Evolutionary conservation across 2,329 filamentous ascomycete genomes (phyloP).

Genomic region (Diplocarpon mali): DNA sequence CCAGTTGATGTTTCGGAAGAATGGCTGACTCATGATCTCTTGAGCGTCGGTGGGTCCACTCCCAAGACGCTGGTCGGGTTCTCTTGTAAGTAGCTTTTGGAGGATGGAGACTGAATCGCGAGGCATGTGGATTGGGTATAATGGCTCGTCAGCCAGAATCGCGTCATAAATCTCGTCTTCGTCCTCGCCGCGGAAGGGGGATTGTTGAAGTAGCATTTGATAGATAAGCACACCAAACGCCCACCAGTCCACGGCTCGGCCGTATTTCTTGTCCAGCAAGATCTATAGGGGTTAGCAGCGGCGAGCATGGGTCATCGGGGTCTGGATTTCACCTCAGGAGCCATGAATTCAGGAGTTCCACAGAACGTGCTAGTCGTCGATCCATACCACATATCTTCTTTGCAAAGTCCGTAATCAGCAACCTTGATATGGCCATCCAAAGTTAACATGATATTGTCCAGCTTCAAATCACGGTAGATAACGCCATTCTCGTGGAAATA

Average conservation of each 20-base stretch:
- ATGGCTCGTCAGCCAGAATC: slow-evolving; percentile 90
- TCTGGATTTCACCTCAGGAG: slow-evolving; percentile 63
- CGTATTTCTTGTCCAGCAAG: slow-evolving; percentile 95
- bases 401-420: slow-evolving; percentile 96
- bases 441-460: slow-evolving; percentile 84
- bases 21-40: slow-evolving; percentile 97
- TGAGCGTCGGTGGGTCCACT: slow-evolving; percentile 94
- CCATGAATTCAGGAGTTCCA: slow-evolving; percentile 99
- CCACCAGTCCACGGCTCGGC: slow-evolving; percentile 97
- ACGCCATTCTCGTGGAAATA: slow-evolving; percentile 99
- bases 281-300: slow-evolving; percentile 47
- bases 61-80: slow-evolving; percentile 85
- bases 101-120: slow-evolving; percentile 94
- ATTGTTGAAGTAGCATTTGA: slow-evolving; percentile 98
- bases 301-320: slow-evolving; percentile 1
- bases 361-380: slow-evolving; percentile 97
- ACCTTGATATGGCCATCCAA: slow-evolving; percentile 98
- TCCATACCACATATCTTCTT: slow-evolving; percentile 99
- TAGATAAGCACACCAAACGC: slow-evolving; percentile 98
- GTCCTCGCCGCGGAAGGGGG: slow-evolving; percentile 95
- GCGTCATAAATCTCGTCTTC: slow-evolving; percentile 99
- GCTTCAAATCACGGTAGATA: slow-evolving; percentile 78
- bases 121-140: slow-evolving; percentile 98
- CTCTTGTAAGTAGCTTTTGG: slow-evolving; percentile 90
- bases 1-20: slow-evolving; percentile 97